Conservation (phyloP, 441 rosid genomes). For the Viola pubescens region DNA sequence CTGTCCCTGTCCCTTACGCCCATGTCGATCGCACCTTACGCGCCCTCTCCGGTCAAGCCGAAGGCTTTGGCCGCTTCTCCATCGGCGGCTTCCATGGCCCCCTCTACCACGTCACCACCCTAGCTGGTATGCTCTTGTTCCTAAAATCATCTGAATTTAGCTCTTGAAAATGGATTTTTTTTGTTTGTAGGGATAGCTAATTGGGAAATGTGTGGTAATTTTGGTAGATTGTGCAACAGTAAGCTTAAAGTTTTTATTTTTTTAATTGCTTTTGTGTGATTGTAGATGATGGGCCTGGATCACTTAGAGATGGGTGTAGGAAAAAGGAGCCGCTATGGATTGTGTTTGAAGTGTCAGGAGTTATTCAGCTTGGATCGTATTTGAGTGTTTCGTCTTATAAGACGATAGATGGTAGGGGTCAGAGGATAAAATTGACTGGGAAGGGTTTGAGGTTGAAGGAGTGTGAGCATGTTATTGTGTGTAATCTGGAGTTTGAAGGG, state of each 20-base stretch:
- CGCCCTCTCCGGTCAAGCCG: constrained; percentile 69
- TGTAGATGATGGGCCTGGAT: constrained; percentile 87
- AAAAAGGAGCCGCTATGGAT: constrained; percentile 81
- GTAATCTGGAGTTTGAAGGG: constrained; percentile 82
- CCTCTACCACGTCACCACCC: constrained; percentile 50
- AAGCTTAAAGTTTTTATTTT: not conserved
- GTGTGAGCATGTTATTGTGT: constrained; percentile 68
- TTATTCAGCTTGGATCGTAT: constrained; percentile 50
- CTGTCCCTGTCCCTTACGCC: constrained; percentile 44
- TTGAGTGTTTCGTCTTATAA: constrained; percentile 71
- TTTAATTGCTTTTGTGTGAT: not conserved
- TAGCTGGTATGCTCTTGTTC: constrained; percentile 39
- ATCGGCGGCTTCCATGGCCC: constrained; percentile 74
- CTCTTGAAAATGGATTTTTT: not conserved
- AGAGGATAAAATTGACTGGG: constrained; percentile 65
- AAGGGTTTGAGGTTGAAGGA: constrained; percentile 78
- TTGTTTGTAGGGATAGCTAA: not conserved
- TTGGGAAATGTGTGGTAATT: not conserved
- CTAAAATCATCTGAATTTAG: not conserved
- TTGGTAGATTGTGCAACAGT: not conserved
- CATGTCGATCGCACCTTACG: constrained; percentile 57
- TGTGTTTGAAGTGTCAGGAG: constrained; percentile 71
- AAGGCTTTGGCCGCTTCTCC: constrained; percentile 78
- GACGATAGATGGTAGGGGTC: constrained; percentile 91
- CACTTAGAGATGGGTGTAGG: constrained; percentile 70